Conservation (phyloP, 1,284 basidiomycete genomes). For the Leucoagaricus sp. region DNA sequence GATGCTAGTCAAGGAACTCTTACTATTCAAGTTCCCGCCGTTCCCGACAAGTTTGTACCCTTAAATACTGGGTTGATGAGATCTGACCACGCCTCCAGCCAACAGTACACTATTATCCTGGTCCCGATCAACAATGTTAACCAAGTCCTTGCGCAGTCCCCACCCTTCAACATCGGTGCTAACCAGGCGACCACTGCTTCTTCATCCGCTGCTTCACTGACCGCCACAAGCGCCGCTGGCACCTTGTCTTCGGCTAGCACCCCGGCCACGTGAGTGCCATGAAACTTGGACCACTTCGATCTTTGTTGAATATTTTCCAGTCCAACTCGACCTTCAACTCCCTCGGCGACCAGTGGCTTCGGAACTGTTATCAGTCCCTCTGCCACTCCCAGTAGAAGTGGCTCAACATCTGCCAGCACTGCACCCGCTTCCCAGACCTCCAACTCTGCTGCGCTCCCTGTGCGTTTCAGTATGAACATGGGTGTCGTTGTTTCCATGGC, state of each 20-base stretch:
- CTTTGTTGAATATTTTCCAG: slow-evolving; percentile 3
- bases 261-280: not conserved
- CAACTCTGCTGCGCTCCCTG: slow-evolving; percentile 21
- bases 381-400: slow-evolving; percentile 12
- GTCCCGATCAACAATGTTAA: slow-evolving; percentile 53
- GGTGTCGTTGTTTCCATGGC: slow-evolving; percentile 36
- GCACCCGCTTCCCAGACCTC: slow-evolving; percentile 19
- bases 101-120: slow-evolving; percentile 53
- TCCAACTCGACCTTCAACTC: not conserved
- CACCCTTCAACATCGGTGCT: slow-evolving; percentile 45
- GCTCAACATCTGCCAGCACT: not conserved
- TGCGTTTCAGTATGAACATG: slow-evolving; percentile 28
- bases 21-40: slow-evolving; percentile 47
- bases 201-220: slow-evolving; percentile 20
- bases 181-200: slow-evolving; percentile 22
- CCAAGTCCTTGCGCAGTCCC: slow-evolving; percentile 43
- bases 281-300: not conserved
- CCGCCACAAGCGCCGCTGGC: slow-evolving; percentile 16
- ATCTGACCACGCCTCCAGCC: slow-evolving; percentile 30
- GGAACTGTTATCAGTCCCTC: slow-evolving; percentile 14
- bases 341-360: not conserved
- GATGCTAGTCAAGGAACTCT: slow-evolving; percentile 35
- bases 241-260: slow-evolving; percentile 13
- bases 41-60: slow-evolving; percentile 46
- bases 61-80: not conserved